Evolutionary conservation across 2,329 filamentous ascomycete species (phyloP).

Genomic region (Leptosphaerulina australis): DNA sequence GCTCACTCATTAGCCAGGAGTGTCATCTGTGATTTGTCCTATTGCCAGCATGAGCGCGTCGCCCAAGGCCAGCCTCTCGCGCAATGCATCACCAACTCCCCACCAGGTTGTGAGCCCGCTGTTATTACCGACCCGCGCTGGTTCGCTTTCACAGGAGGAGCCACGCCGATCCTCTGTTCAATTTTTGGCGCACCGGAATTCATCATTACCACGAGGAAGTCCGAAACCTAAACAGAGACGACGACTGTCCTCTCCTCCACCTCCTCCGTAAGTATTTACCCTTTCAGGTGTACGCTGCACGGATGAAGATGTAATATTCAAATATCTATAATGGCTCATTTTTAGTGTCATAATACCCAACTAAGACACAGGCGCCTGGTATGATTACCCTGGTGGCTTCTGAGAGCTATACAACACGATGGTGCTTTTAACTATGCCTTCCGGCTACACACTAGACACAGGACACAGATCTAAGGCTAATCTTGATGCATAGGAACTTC

Average conservation of each 20-base stretch:
- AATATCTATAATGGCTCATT: no score
- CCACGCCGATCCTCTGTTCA: conserved; percentile 48
- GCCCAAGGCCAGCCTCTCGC: conserved; percentile 32
- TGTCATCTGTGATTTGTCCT: no score
- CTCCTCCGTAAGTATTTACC: conserved; percentile 48
- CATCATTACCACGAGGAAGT: conserved; percentile 39
- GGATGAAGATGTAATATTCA: no score
- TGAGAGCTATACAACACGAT: no score
- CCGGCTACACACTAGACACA: no score
- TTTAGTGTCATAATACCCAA: conserved; percentile 23
- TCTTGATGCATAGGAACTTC: conserved; percentile 60
- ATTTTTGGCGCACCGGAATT: conserved; percentile 44
- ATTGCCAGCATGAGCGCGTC: conserved; percentile 40
- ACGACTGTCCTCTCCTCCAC: conserved; percentile 50
- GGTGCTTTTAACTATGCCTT: no score
- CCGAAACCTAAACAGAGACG: conserved; percentile 44
- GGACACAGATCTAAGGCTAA: conserved; percentile 18
- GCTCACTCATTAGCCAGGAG: background rate
- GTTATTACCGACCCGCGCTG: conserved; percentile 27
- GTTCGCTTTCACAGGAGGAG: conserved; percentile 32
- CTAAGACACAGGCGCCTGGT: no score
- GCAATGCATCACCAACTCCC: conserved; percentile 36
- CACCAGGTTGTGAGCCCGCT: conserved; percentile 35
- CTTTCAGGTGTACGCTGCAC: background rate
- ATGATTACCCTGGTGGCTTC: no score